Percentiles rank a stretch among this genome's conserved stretches.
These are phyloP conservation scores for thale cress (Arabidopsis thaliana) DNA, from an alignment of 345 rosid species.

Conservation along the genomic window DNA sequence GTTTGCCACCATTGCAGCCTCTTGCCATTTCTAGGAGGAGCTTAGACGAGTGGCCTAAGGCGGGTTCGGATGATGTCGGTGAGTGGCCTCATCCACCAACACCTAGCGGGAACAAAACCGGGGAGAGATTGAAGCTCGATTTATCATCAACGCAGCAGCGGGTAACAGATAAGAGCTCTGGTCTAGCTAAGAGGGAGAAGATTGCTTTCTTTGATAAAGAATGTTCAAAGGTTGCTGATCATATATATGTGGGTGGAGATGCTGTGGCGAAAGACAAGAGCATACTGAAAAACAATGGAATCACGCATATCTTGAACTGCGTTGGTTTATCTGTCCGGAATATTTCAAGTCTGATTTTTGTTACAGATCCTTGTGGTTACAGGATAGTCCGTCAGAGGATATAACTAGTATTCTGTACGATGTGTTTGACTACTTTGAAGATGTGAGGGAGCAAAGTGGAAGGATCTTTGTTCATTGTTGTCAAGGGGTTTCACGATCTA, in stretches of 20 bases:
- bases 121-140: slow-evolving; percentile 95
- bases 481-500: slow-evolving; percentile 98
- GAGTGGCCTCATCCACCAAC: slow-evolving; percentile 97
- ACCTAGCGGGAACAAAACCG: slow-evolving; percentile 75
- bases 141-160: slow-evolving; percentile 70
- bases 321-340: slow-evolving; percentile 98
- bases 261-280: slow-evolving; percentile 89
- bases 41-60: slow-evolving; percentile 98
- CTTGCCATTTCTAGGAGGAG: slow-evolving; percentile 89
- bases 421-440: slow-evolving; percentile 98
- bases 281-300: slow-evolving; percentile 79
- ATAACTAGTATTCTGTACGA: slow-evolving; percentile 97
- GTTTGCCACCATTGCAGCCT: slow-evolving; percentile 96
- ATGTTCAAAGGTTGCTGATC: slow-evolving; percentile 96
- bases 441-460: slow-evolving; percentile 90
- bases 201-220: slow-evolving; percentile 95
- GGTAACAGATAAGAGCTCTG: slow-evolving; percentile 69
- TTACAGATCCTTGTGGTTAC: slow-evolving; percentile 97
- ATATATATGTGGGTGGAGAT: slow-evolving; percentile 96
- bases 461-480: slow-evolving; percentile 98
- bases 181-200: slow-evolving; percentile 82
- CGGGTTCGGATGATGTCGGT: slow-evolving; percentile 92
- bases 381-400: slow-evolving; percentile 98
- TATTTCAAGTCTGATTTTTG: slow-evolving; percentile 88
- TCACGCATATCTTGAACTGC: slow-evolving; percentile 92